A percentile compares a stretch with the other conserved stretches of the same genome.
phyloP scores from a whole-genome alignment of 2,329 filamentous ascomycete species.

The Aureobasidium sp. region DNA sequence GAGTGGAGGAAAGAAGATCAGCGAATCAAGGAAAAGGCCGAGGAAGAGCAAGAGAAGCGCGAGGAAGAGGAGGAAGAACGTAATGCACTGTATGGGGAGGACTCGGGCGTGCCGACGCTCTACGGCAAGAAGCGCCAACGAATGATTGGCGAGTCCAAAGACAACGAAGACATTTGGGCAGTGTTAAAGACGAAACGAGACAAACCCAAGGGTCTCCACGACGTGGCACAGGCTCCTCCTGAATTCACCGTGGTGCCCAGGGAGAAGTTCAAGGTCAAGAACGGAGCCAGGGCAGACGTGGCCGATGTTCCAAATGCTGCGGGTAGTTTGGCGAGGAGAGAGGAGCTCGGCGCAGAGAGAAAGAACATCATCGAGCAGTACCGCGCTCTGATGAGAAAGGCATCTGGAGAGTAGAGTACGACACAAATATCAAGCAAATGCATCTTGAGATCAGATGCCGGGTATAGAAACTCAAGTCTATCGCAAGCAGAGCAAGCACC shows the following conservation, averaged over 20 bases:
- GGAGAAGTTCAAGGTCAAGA: constrained; percentile 58
- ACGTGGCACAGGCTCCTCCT: constrained; percentile 69
- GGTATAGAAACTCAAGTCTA: constrained; percentile 16
- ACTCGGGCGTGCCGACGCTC: constrained; percentile 53
- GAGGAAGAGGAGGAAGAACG: constrained; percentile 53
- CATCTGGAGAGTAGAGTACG: not conserved
- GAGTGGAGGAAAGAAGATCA: constrained; percentile 71
- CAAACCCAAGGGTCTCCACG: constrained; percentile 43
- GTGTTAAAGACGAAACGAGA: constrained; percentile 62
- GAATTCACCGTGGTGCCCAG: constrained; percentile 56
- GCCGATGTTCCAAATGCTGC: constrained; percentile 61
- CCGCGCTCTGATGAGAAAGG: constrained; percentile 54
- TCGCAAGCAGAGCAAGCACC: constrained; percentile 67
- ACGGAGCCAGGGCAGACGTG: constrained; percentile 59
- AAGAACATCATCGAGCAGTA: constrained; percentile 68
- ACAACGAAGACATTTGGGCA: constrained; percentile 70
- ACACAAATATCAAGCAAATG: not conserved
- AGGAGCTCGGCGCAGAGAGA: constrained; percentile 64
- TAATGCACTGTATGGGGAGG: constrained; percentile 58
- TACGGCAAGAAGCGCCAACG: constrained; percentile 39
- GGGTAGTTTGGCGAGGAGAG: constrained; percentile 64
- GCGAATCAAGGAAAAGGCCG: constrained; percentile 67
- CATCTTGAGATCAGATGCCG: not conserved
- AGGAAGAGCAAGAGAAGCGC: constrained; percentile 62
- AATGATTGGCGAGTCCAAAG: constrained; percentile 42